Evolutionary conservation across 257 asterid species (phyloP).

Genomic region (Henckelia pumila): DNA sequence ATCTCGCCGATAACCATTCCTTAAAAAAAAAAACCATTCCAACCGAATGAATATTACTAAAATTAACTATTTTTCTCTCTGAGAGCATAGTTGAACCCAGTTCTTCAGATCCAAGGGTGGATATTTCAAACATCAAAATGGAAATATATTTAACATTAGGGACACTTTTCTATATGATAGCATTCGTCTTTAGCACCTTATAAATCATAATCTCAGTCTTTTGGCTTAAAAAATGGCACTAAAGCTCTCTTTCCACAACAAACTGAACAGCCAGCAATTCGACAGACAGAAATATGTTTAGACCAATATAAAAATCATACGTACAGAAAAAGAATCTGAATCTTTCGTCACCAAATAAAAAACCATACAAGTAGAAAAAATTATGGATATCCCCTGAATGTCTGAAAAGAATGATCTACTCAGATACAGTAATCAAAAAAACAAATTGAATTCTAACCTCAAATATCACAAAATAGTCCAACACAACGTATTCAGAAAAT

Average conservation of each 20-base stretch:
- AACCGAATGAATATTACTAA: background rate
- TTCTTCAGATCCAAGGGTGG: background rate
- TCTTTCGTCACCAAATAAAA: slow-evolving; percentile 20
- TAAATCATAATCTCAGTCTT: too few species aligned
- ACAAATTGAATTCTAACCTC: slow-evolving; percentile 26
- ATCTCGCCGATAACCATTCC: background rate
- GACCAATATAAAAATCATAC: slow-evolving; percentile 16
- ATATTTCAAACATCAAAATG: background rate
- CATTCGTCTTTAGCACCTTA: background rate
- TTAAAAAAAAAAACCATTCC: too few species aligned
- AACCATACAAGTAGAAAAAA: slow-evolving; percentile 15
- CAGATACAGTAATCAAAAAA: background rate
- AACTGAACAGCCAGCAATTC: slow-evolving; percentile 6
- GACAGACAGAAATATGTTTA: background rate
- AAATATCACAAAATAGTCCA: slow-evolving; percentile 17
- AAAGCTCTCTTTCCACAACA: background rate
- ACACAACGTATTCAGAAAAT: background rate
- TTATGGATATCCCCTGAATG: slow-evolving; percentile 15
- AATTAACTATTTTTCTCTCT: background rate
- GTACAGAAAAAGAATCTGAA: slow-evolving; percentile 33
- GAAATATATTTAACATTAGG: background rate
- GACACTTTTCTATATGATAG: background rate
- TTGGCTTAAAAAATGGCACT: background rate
- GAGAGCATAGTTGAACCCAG: background rate
- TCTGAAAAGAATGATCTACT: slow-evolving; percentile 18